phyloP scores from a whole-genome alignment of 2,329 filamentous ascomycete species.

The Pyrenochaeta sp. region DNA sequence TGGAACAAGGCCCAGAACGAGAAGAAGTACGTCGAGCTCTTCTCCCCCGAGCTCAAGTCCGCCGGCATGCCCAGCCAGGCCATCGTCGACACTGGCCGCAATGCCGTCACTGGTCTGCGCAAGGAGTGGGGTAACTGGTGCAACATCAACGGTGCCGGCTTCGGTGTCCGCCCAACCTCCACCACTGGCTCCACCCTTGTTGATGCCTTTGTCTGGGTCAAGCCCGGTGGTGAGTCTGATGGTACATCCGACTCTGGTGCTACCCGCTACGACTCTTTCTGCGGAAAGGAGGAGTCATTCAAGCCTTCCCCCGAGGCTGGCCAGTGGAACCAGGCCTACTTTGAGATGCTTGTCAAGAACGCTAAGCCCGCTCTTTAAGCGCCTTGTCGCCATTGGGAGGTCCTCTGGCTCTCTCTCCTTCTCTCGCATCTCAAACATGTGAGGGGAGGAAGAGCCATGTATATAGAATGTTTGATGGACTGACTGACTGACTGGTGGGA shows the following conservation, averaged over 20 bases:
- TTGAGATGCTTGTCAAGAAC: slow-evolving; percentile 47
- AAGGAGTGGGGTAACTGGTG: slow-evolving; percentile 72
- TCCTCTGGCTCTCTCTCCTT: too few species aligned
- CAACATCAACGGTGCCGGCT: slow-evolving; percentile 70
- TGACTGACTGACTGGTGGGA: too few species aligned
- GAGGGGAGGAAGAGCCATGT: too few species aligned
- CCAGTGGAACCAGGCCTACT: slow-evolving; percentile 66
- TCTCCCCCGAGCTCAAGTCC: slow-evolving; percentile 57
- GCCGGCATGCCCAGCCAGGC: slow-evolving; percentile 62
- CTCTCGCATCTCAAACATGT: too few species aligned
- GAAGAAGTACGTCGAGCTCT: slow-evolving; percentile 59
- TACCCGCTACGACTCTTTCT: slow-evolving; percentile 63
- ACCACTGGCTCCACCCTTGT: slow-evolving; percentile 65
- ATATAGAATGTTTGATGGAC: too few species aligned
- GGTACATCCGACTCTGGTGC: slow-evolving; percentile 55
- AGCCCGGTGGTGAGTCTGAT: slow-evolving; percentile 68
- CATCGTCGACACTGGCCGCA: slow-evolving; percentile 66
- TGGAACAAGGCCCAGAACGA: slow-evolving; percentile 60
- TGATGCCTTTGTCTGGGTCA: slow-evolving; percentile 75
- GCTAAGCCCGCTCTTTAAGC: slow-evolving; percentile 46
- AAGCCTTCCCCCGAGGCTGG: slow-evolving; percentile 74
- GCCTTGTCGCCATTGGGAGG: not conserved
- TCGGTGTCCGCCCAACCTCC: slow-evolving; percentile 66
- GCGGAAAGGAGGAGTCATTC: slow-evolving; percentile 62
- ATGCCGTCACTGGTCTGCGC: slow-evolving; percentile 58